These are phyloP conservation scores for Jatropha multifida DNA, from an alignment of 441 rosid genomes.

Conservation along the genomic window DNA sequence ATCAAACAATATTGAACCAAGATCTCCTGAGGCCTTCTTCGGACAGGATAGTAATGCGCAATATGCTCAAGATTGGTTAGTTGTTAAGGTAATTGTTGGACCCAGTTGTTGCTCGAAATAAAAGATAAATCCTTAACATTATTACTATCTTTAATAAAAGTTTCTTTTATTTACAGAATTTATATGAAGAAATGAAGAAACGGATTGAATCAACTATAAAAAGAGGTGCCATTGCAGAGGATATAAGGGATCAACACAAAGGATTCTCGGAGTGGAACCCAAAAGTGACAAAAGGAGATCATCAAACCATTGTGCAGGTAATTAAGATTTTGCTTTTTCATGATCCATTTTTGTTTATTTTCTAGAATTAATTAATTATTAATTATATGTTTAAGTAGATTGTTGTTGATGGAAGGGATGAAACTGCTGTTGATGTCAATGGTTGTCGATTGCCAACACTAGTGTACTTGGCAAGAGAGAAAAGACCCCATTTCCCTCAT, in stretches of 20 bases:
- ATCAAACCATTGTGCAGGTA: conserved; percentile 45
- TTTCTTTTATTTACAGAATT: conserved; percentile 25
- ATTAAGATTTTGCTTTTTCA: background rate
- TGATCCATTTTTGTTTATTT: background rate
- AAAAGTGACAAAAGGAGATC: conserved; percentile 41
- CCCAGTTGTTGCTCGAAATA: no score
- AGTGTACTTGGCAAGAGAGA: conserved; percentile 66
- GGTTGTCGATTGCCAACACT: conserved; percentile 49
- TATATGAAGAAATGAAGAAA: conserved; percentile 57
- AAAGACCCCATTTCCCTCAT: conserved; percentile 54
- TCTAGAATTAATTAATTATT: background rate
- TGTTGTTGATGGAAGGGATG: conserved; percentile 47
- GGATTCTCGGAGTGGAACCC: conserved; percentile 67
- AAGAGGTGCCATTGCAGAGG: conserved; percentile 39
- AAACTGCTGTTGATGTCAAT: conserved; percentile 21
- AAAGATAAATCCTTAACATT: no score
- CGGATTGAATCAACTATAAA: conserved; percentile 40
- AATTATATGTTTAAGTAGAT: conserved; percentile 31
- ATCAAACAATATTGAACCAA: conserved; percentile 40
- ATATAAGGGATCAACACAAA: conserved; percentile 31
- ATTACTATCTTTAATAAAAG: background rate
- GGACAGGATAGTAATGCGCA: conserved; percentile 9
- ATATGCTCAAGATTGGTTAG: conserved; percentile 14
- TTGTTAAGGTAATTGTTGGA: conserved; percentile 29
- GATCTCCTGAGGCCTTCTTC: conserved; percentile 50